These are phyloP conservation scores for Aristolochia contorta DNA, from an alignment of 164 flowering plant species.

Conservation along the genomic window DNA sequence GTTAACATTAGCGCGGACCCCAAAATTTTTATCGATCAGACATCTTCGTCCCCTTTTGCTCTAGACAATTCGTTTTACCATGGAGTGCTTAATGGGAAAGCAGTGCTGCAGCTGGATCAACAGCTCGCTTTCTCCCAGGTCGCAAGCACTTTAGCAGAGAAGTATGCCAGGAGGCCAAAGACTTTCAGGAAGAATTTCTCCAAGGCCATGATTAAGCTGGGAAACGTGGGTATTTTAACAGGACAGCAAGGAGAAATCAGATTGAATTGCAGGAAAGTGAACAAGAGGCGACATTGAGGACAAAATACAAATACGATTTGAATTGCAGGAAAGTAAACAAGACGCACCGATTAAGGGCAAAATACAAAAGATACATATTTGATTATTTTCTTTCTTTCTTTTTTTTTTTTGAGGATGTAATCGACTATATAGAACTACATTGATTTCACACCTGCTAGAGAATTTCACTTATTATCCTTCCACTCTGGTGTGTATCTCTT, in stretches of 20 bases:
- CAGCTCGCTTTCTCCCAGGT: constrained; percentile 20
- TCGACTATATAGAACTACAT: background rate
- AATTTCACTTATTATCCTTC: background rate
- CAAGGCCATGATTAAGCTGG: constrained; percentile 34
- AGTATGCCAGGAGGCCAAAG: constrained; percentile 10
- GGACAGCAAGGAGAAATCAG: constrained; percentile 31
- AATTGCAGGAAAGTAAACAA: constrained; percentile 29
- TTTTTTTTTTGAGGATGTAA: too few relatives aligned
- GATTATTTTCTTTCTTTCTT: too few relatives aligned
- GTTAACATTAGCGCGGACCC: constrained; percentile 16
- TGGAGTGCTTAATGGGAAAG: constrained; percentile 13
- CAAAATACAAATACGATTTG: background rate
- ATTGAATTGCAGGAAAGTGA: constrained; percentile 26
- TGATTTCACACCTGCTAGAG: background rate
- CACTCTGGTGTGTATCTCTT: background rate
- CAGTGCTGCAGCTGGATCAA: constrained; percentile 31
- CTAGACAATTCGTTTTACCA: constrained; percentile 13
- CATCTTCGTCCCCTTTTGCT: constrained; percentile 13
- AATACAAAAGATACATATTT: background rate
- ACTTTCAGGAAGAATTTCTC: constrained; percentile 23
- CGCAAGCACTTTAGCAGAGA: constrained; percentile 11
- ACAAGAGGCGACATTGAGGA: constrained; percentile 3
- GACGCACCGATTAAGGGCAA: background rate
- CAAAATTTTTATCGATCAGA: constrained; percentile 16
- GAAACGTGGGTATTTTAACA: constrained; percentile 22